Evolutionary conservation across 2,329 filamentous ascomycete genomes (phyloP), one percentile per base, ranked within the genome.

Genomic region (Aspergillus pseudoterreus): DNA sequence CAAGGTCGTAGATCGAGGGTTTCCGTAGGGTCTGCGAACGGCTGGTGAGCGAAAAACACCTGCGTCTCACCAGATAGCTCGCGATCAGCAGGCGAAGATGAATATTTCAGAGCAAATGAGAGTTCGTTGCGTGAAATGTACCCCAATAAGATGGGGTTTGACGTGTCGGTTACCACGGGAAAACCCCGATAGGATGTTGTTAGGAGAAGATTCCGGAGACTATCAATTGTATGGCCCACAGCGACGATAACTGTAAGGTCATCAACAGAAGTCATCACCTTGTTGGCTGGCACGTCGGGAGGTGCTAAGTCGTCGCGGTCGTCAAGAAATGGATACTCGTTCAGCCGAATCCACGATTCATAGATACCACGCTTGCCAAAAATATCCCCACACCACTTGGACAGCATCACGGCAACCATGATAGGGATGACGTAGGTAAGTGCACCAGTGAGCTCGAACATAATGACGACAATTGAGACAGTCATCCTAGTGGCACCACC

Each of bases 381-480:
- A 45, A 91, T 92, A 70, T 99, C 94, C 64, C 92, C 94, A 22
- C 96, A 90, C 94, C 94, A 99, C 75, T 99, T 99, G 56, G 89
- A 89, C 42, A 97, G 81, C 92, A 99, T 95, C 65, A 99, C 94
- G 41, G 92, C 91, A 57, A 99, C 89, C 94, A 99, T 99, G 71
- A 97, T 99, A 49, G 94, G 94, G 6, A 99, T 83, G 45, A 99
- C 92, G 67, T 97, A 97, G 1, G 91, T 95, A 24, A 99, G 80
- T 1, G 94, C 94, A 47, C 94, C 94, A 0, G 94, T 99, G 50
- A 99, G 85, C 75, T 99, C 94, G 66, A 99, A 99, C 88, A 96
- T 96, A 74, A 99, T 99, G 64, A 97, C 94, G 4, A 99, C 92
- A 59, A 99, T 96, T 11, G 92, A 96, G 10, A 96, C 91, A 0